Evolutionary conservation across 768 basidiomycete species (phyloP).

Genomic region (Rhizopogon rudus): DNA sequence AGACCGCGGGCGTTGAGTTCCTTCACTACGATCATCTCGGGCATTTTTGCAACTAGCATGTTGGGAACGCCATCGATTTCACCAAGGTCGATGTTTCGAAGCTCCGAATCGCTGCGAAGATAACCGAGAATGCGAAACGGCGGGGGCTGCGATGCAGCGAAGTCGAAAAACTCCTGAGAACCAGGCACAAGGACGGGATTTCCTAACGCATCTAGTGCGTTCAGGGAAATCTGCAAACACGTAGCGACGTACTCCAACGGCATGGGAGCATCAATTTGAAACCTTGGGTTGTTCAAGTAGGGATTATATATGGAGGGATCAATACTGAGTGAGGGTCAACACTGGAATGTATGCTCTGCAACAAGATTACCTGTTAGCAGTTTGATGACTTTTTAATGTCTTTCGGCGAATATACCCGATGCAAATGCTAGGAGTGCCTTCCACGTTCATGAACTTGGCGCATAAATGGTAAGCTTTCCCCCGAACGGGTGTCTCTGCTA

Average conservation of each 20-base stretch:
- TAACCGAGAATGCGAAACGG: constrained; percentile 38
- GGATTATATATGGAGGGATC: constrained; percentile 28
- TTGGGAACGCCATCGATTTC: constrained; percentile 38
- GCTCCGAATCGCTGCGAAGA: constrained; percentile 31
- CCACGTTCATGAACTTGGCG: constrained; percentile 53
- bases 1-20: constrained; percentile 31
- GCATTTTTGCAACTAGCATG: constrained; percentile 37
- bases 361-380: neutral
- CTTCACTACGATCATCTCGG: constrained; percentile 38
- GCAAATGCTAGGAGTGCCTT: constrained; percentile 44
- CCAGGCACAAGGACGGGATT: constrained; percentile 36
- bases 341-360: neutral
- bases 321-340: constrained; percentile 16
- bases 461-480: constrained; percentile 52
- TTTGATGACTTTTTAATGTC: constrained; percentile 9
- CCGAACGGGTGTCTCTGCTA: constrained; percentile 46
- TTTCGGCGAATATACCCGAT: constrained; percentile 48
- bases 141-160: constrained; percentile 28
- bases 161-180: constrained; percentile 32
- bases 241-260: constrained; percentile 41
- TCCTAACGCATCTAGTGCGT: constrained; percentile 37
- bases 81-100: constrained; percentile 37
- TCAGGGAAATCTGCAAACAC: constrained; percentile 37
- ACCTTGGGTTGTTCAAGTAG: constrained; percentile 26
- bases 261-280: constrained; percentile 37